These are phyloP conservation scores for Cyamopsis tetragonoloba DNA, from an alignment of 306 rosid genomes.

Conservation along the genomic window DNA sequence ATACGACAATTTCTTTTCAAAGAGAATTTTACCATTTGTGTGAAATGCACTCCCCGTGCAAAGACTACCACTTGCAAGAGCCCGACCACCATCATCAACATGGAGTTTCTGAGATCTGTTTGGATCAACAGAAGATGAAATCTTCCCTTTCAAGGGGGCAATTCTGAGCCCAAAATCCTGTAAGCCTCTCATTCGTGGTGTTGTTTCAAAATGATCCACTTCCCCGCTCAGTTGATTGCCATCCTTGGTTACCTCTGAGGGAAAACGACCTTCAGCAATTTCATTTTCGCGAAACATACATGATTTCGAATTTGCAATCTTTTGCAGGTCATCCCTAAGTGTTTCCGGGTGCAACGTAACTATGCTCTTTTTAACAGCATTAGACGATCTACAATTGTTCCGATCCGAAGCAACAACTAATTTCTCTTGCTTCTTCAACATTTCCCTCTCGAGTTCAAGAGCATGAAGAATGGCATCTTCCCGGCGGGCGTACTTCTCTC, in stretches of 20 bases:
- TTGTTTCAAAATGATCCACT: slow-evolving; percentile 44
- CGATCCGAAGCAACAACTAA: slow-evolving; percentile 36
- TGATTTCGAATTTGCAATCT: slow-evolving; percentile 27
- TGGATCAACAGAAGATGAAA: slow-evolving; percentile 41
- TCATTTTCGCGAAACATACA: slow-evolving; percentile 18
- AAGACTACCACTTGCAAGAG: slow-evolving; percentile 34
- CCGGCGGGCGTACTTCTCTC: slow-evolving; percentile 92
- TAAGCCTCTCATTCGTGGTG: slow-evolving; percentile 64
- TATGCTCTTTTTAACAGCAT: slow-evolving; percentile 33
- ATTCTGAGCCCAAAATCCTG: slow-evolving; percentile 61
- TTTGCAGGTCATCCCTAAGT: slow-evolving; percentile 36
- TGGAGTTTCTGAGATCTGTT: slow-evolving; percentile 39
- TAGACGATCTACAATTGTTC: slow-evolving; percentile 31
- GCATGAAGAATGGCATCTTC: slow-evolving; percentile 98
- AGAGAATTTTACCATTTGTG: slow-evolving; percentile 44
- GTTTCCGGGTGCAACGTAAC: slow-evolving; percentile 30
- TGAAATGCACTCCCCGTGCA: slow-evolving; percentile 34
- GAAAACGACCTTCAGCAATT: slow-evolving; percentile 23
- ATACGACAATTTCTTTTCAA: slow-evolving; percentile 30
- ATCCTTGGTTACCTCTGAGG: slow-evolving; percentile 35
- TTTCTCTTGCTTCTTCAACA: slow-evolving; percentile 51
- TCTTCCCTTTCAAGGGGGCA: slow-evolving; percentile 43
- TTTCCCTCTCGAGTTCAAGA: slow-evolving; percentile 78
- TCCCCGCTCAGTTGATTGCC: slow-evolving; percentile 47
- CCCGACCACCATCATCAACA: slow-evolving; percentile 35